A percentile compares a stretch with the other conserved stretches of the same genome.
These are phyloP conservation scores for Torulaspora franciscae DNA, from an alignment of 805 yeast species.

Conservation along the genomic window DNA sequence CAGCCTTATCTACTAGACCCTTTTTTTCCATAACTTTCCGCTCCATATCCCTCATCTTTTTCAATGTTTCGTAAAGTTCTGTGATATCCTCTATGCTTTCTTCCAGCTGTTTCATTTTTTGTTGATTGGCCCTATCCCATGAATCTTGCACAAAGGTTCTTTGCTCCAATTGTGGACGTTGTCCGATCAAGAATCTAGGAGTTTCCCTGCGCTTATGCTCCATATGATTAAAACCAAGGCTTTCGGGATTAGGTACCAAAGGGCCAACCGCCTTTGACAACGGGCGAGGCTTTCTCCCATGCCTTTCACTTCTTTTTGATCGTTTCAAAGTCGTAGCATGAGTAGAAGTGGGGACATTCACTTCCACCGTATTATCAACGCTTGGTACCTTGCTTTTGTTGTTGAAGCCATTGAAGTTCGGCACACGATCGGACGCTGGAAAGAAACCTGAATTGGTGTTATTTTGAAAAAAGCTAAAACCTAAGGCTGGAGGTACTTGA, in stretches of 20 bases:
- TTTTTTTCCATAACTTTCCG: conserved; percentile 70
- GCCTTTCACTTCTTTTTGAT: background rate
- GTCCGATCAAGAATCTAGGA: conserved; percentile 38
- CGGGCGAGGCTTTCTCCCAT: background rate
- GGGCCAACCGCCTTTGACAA: conserved; percentile 20
- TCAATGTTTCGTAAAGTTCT: conserved; percentile 69
- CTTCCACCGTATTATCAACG: background rate
- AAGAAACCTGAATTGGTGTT: conserved; percentile 6
- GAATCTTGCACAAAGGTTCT: conserved; percentile 37
- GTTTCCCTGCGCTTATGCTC: conserved; percentile 26
- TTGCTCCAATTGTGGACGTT: conserved; percentile 36
- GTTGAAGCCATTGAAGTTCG: conserved; percentile 3
- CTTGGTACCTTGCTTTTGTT: conserved; percentile 1
- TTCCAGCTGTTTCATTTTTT: conserved; percentile 52
- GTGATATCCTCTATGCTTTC: conserved; percentile 53
- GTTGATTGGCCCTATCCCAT: conserved; percentile 79
- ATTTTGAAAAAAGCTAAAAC: conserved; percentile 17
- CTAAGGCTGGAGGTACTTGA: conserved; percentile 13
- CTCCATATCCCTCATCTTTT: conserved; percentile 67
- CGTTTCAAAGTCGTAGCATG: background rate
- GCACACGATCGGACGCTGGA: conserved; percentile 3
- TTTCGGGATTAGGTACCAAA: conserved; percentile 21
- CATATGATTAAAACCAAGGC: conserved; percentile 20
- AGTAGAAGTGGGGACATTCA: no score
- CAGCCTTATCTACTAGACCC: conserved; percentile 85